A percentile compares a stretch with the other conserved stretches of the same genome.
These are phyloP conservation scores for Inonotus hispidus DNA, from an alignment of 1,284 basidiomycete genomes.

Conservation along the genomic window DNA sequence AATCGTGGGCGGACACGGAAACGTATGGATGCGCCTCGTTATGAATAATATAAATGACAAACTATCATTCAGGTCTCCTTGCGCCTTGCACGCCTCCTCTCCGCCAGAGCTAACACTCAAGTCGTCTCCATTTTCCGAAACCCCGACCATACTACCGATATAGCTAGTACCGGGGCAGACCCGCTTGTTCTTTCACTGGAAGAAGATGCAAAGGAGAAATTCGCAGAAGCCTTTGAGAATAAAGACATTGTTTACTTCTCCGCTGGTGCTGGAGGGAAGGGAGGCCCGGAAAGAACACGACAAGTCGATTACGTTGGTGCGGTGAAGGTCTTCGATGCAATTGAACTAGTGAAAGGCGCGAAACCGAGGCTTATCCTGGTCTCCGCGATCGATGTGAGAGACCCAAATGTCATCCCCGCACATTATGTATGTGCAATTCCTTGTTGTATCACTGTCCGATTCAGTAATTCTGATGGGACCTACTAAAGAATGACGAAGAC, in stretches of 20 bases:
- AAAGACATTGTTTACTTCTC: conserved; percentile 58
- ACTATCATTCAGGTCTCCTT: conserved; percentile 41
- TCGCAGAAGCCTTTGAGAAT: conserved; percentile 45
- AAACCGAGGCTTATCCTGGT: conserved; percentile 58
- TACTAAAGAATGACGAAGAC: conserved; percentile 42
- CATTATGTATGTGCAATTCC: conserved; percentile 45
- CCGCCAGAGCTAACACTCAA: conserved; percentile 32
- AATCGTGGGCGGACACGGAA: conserved; percentile 50
- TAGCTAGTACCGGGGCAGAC: conserved; percentile 38
- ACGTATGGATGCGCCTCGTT: conserved; percentile 28
- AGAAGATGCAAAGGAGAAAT: conserved; percentile 41
- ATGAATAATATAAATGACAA: neutral
- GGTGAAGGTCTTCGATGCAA: conserved; percentile 67
- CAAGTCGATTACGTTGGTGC: conserved; percentile 70
- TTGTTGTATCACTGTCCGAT: neutral
- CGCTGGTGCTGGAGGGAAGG: conserved; percentile 68
- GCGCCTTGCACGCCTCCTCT: conserved; percentile 45
- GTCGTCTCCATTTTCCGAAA: conserved; percentile 58
- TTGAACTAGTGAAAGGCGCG: conserved; percentile 45
- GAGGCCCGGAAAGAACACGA: conserved; percentile 55
- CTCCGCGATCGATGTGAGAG: conserved; percentile 59
- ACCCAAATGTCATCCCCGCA: conserved; percentile 44
- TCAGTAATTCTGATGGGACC: neutral
- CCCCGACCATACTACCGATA: conserved; percentile 41
- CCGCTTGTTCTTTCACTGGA: conserved; percentile 61